phyloP scores from a whole-genome alignment of 2,329 filamentous ascomycete genomes.

The Aspergillus tamarii region DNA sequence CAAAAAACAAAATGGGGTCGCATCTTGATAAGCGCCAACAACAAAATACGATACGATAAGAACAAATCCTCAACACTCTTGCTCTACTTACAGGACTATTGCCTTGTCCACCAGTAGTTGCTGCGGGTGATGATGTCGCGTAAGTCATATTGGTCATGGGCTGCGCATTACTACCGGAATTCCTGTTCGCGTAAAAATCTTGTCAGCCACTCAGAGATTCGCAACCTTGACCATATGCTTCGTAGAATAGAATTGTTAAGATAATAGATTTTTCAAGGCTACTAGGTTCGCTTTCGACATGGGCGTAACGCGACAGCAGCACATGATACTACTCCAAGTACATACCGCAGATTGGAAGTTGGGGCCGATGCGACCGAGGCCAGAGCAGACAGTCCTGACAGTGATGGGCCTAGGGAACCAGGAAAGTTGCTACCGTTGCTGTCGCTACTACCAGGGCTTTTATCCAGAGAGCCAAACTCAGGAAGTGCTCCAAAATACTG shows the following conservation, averaged over 20 bases:
- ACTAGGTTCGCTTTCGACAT: not conserved
- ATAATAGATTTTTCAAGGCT: too few relatives aligned
- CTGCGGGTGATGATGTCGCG: constrained; percentile 66
- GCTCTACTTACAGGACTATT: constrained; percentile 46
- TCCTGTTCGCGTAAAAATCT: constrained; percentile 29
- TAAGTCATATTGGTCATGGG: constrained; percentile 64
- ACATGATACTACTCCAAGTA: constrained; percentile 9
- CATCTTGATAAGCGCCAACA: constrained; percentile 13
- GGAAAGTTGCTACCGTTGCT: constrained; percentile 32
- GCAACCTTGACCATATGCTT: not conserved
- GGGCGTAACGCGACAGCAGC: not conserved
- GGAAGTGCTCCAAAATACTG: constrained; percentile 45
- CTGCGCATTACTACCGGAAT: constrained; percentile 48
- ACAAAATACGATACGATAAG: constrained; percentile 11
- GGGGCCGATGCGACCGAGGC: constrained; percentile 60
- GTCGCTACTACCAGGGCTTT: constrained; percentile 24
- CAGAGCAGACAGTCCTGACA: constrained; percentile 63
- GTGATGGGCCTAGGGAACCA: constrained; percentile 44
- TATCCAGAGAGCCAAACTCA: constrained; percentile 34
- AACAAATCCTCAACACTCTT: not conserved
- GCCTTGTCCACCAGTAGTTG: constrained; percentile 66
- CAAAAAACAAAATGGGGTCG: constrained; percentile 20
- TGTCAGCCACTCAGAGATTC: constrained; percentile 25
- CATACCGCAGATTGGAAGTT: constrained; percentile 57
- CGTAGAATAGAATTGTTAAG: not conserved